Base-by-base conservation (phyloP, 2,329 filamentous ascomycete species). In the Calonectria crousiana region DNA sequence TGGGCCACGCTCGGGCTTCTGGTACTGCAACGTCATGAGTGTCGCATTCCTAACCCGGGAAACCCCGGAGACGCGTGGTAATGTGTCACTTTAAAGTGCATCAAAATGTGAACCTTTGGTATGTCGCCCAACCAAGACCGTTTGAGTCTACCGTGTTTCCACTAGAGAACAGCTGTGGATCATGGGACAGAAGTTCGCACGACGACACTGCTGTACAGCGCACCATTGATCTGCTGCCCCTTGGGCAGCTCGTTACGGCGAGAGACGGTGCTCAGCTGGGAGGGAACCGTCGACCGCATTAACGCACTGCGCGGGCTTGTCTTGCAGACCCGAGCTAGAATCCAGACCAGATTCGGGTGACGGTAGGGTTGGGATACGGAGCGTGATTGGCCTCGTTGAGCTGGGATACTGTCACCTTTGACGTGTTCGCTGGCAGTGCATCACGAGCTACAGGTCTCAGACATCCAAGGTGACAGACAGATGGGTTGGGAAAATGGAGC, bases 341-440 rank as follows among this genome's bases (percentile, higher is more conserved):
- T 76, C 74, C 72, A 77, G 74, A 74, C 75, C 51, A 80, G 66
- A 79, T 74, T 73, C 74, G 71, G 67, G 51, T 44, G 58, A 56
- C 58, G 66, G 67, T 34, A 41, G 30, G 62, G 47, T 38, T 13
- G 58, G 68, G 51, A 28, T 11, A 9, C 62, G 56, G 32, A 23
- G 49, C 44, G 62, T 76, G 72, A 81, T 81, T 81, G 79, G 79
- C 20, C 51, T 49, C 20, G 11, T 44, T 71, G 53, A 52, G 78
- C 52, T 36, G 41, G 60, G 67, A 62, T 62, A 32, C 65, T 66
- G 58, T 67, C 58, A 66, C 76, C 76, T 75, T 79, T 77, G 80
- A 79, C 75, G 78, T 80, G 77, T 81, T 81, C 77, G 80, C 79
- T 81, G 80, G 79, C 80, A 81, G 69, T 78, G 77, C 77, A 79